These are phyloP conservation scores for Biscogniauxia marginata DNA, from an alignment of 2,329 filamentous ascomycete genomes.

Conservation along the genomic window DNA sequence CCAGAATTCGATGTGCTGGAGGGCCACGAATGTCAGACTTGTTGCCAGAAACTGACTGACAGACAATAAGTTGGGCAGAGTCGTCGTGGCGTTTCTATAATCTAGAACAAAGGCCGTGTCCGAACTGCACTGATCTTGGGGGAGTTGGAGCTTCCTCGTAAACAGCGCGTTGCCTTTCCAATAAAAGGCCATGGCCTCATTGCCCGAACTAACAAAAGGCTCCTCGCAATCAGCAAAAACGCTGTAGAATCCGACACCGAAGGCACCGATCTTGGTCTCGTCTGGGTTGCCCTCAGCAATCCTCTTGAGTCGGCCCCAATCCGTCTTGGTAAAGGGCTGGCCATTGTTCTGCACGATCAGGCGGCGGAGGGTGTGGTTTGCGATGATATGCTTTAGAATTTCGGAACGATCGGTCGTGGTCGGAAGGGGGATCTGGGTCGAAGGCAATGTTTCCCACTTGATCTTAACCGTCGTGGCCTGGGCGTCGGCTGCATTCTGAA, in stretches of 20 bases:
- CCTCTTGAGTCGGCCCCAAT: conserved; percentile 90
- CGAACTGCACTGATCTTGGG: conserved; percentile 60
- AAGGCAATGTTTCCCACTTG: conserved; percentile 88
- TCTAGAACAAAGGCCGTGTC: conserved; percentile 94
- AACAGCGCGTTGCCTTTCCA: conserved; percentile 99
- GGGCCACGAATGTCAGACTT: conserved; percentile 90
- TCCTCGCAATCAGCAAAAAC: conserved; percentile 98
- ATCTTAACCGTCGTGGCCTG: conserved; percentile 86
- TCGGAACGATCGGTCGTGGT: conserved; percentile 64
- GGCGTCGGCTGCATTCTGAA: conserved; percentile 98
- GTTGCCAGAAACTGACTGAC: conserved; percentile 91
- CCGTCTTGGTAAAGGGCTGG: conserved; percentile 79
- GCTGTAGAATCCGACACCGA: conserved; percentile 97
- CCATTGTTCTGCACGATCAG: conserved; percentile 94
- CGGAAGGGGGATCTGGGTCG: conserved; percentile 71
- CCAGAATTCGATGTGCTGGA: conserved; percentile 85
- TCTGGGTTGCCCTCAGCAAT: conserved; percentile 99
- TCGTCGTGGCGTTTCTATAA: conserved; percentile 85
- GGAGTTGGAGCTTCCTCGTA: conserved; percentile 78
- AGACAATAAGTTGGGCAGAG: conserved; percentile 80
- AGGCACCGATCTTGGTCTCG: conserved; percentile 98
- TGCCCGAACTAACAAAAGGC: conserved; percentile 91
- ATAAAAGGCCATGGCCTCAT: conserved; percentile 95
- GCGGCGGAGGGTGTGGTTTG: conserved; percentile 81
- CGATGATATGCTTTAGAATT: conserved; percentile 76